Evolutionary conservation across 805 yeast species (phyloP).

Genomic region (Metschnikowia kofuensis): DNA sequence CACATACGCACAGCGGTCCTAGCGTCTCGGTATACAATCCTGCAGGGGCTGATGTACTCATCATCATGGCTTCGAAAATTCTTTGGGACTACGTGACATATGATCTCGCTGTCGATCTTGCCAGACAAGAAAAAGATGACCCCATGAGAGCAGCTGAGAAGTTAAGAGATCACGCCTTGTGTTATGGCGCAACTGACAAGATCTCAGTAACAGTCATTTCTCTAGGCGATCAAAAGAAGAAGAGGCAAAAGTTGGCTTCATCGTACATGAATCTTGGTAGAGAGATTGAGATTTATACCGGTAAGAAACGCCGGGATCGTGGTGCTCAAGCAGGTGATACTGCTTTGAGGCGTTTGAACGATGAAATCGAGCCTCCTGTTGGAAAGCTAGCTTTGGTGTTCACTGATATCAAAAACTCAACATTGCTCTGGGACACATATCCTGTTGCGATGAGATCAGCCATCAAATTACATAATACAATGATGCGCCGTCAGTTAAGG

Average conservation of each 20-base stretch:
- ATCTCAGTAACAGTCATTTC: slow-evolving; percentile 79
- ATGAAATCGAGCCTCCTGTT: slow-evolving; percentile 91
- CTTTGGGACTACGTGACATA: slow-evolving; percentile 82
- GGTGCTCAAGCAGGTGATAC: slow-evolving; percentile 58
- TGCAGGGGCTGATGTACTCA: slow-evolving; percentile 72
- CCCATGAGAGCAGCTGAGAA: slow-evolving; percentile 93
- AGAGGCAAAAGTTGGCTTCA: slow-evolving; percentile 25
- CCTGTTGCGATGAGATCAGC: slow-evolving; percentile 97
- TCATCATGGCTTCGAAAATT: slow-evolving; percentile 78
- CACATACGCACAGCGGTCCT: slow-evolving; percentile 88
- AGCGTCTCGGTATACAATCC: slow-evolving; percentile 61
- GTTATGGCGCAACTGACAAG: slow-evolving; percentile 83
- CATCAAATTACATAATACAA: slow-evolving; percentile 86
- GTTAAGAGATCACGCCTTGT: slow-evolving; percentile 87
- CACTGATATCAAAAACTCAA: slow-evolving; percentile 95
- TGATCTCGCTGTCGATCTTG: slow-evolving; percentile 87
- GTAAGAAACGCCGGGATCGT: slow-evolving; percentile 45
- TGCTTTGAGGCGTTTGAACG: slow-evolving; percentile 74
- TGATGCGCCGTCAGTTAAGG: slow-evolving; percentile 91
- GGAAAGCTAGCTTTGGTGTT: slow-evolving; percentile 95
- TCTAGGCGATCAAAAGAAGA: slow-evolving; percentile 48
- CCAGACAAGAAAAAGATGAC: slow-evolving; percentile 74
- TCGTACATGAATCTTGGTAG: slow-evolving; percentile 39
- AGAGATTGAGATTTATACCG: slow-evolving; percentile 31
- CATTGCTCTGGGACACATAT: slow-evolving; percentile 87